Base-by-base conservation (phyloP, 176 grass and related monocot genomes). In the Aegilops speltoides region DNA sequence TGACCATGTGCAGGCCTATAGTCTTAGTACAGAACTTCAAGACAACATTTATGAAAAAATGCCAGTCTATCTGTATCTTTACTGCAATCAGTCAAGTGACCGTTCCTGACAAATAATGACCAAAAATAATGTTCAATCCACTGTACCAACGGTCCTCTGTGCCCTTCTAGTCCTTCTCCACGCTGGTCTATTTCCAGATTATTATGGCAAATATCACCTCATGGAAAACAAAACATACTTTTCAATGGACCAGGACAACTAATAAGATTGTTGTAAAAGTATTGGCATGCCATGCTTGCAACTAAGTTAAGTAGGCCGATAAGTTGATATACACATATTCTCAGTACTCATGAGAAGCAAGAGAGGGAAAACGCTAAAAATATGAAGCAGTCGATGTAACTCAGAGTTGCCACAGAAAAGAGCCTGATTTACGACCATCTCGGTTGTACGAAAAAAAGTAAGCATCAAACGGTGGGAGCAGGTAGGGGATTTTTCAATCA, bases 301-400 rank as follows among this genome's bases (percentile, higher is more conserved):
- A 41, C 31, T 71, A 71, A 73, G 13, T 5, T 57, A 77, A 16
- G 50, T 36, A 16, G 48, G 63, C n/a, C 33, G 17, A 37, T 40
- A 70, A 10, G 17, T 20, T 38, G 38, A 71, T 20, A 71, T 8
- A 24, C 11, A 20, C 0, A 28, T 59, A 28, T 88, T 40, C 9
- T 36, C 20, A 29, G 17, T 24, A 69, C 19, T 84, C 69, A 29
- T 22, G 34, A 32, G 28, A 80, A 66, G 22, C 24, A 65, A 17
- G 12, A 79, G 31, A 23, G 10, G 48, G 31, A 13, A 56, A 65
- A 7, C 92, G 92, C 96, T 96, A 83, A 96, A 98, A 83, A 98
- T 98, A 79, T 92, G 92, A 88, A 98, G 96, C 48, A 98, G 84
- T 70, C 96, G 96, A 50, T 96, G 96, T 76, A 98, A 84, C 72